These are phyloP conservation scores for Penicillium ochrochloron DNA, from an alignment of 495 filamentous ascomycete genomes.

Conservation along the genomic window DNA sequence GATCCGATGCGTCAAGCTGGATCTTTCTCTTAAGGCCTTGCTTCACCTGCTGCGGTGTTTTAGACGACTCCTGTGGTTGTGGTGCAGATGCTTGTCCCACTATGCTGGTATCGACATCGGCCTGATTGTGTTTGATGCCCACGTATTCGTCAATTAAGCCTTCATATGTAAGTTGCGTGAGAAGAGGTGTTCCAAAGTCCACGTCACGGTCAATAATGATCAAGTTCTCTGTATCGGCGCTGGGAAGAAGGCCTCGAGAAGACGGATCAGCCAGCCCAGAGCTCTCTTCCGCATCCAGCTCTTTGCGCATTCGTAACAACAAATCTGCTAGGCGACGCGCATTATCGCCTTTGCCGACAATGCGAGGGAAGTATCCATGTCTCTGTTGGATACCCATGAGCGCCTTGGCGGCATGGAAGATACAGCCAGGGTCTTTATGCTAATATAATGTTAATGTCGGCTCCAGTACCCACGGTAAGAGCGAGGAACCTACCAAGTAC, in stretches of 20 bases:
- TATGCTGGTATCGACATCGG: conserved; percentile 91
- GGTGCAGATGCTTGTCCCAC: conserved; percentile 70
- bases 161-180: conserved; percentile 97
- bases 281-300: conserved; percentile 81
- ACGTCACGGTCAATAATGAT: conserved; percentile 96
- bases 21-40: conserved; percentile 86
- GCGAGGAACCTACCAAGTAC: conserved; percentile 65
- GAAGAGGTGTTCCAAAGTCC: conserved; percentile 85
- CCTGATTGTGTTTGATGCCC: conserved; percentile 83
- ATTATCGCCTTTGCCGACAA: conserved; percentile 95
- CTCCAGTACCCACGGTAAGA: not conserved
- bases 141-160: conserved; percentile 95
- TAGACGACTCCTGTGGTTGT: conserved; percentile 58
- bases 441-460: conserved; percentile 28
- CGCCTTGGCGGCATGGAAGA: conserved; percentile 87
- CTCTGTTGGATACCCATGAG: conserved; percentile 92
- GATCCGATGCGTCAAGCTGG: conserved; percentile 85
- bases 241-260: conserved; percentile 76
- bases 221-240: conserved; percentile 81
- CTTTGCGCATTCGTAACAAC: conserved; percentile 89
- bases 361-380: conserved; percentile 91
- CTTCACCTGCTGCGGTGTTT: conserved; percentile 56
- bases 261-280: conserved; percentile 57
- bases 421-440: conserved; percentile 88
- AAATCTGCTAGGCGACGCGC: conserved; percentile 87